Evolutionary conservation across 768 basidiomycete species (phyloP).

Genomic region (Hericium alpestre): DNA sequence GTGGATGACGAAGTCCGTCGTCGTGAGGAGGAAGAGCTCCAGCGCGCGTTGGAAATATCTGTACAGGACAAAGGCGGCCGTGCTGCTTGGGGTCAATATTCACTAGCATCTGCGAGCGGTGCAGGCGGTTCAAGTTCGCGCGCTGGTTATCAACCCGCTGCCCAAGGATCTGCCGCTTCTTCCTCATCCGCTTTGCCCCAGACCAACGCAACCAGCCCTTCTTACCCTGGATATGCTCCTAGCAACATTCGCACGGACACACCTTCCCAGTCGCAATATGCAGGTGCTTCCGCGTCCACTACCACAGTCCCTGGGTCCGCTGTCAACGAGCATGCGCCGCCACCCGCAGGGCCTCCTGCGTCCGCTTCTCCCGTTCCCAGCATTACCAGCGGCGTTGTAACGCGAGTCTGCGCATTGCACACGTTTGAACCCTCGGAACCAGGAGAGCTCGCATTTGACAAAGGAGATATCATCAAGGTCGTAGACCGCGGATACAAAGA

Average conservation of each 20-base stretch:
- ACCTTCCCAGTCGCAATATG: background rate
- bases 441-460: slow-evolving; percentile 85
- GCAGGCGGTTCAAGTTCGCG: slow-evolving; percentile 23
- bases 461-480: slow-evolving; percentile 90
- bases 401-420: slow-evolving; percentile 82
- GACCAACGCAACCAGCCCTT: slow-evolving; percentile 17
- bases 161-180: slow-evolving; percentile 14
- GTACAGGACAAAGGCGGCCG: slow-evolving; percentile 86
- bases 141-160: slow-evolving; percentile 9
- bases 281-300: background rate
- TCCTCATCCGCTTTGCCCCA: slow-evolving; percentile 13
- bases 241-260: slow-evolving; percentile 17
- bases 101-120: slow-evolving; percentile 25
- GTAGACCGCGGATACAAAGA: slow-evolving; percentile 90
- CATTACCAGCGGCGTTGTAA: slow-evolving; percentile 34
- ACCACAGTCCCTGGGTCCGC: slow-evolving; percentile 1
- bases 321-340: slow-evolving; percentile 16
- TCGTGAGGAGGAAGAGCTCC: slow-evolving; percentile 89
- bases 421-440: slow-evolving; percentile 80
- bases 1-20: slow-evolving; percentile 74
- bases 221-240: slow-evolving; percentile 48
- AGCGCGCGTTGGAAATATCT: slow-evolving; percentile 86
- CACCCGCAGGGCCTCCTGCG: slow-evolving; percentile 15
- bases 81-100: slow-evolving; percentile 38
- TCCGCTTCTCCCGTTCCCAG: slow-evolving; percentile 19